phyloP scores from a whole-genome alignment of 164 flowering plant genomes.

The Macadamia tetraphylla region DNA sequence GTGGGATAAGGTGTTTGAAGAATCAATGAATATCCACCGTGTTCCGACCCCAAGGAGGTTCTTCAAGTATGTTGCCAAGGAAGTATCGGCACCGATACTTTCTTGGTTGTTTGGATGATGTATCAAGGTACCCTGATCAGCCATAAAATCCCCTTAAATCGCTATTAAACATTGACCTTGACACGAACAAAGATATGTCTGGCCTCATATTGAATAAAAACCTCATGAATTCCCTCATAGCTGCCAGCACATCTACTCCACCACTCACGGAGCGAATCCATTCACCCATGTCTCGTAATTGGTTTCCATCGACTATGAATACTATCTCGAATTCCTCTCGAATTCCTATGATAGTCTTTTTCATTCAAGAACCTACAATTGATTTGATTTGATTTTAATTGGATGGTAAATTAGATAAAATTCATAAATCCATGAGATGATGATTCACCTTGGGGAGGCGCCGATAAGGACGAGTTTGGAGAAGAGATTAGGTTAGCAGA shows the following conservation, averaged over 20 bases:
- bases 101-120: conserved; percentile 72
- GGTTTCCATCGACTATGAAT: conserved; percentile 71
- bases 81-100: conserved; percentile 67
- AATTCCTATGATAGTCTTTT: conserved; percentile 59
- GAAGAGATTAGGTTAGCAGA: conserved; percentile 82
- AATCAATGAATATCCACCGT: conserved; percentile 39
- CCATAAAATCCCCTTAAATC: conserved; percentile 71
- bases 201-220: conserved; percentile 97
- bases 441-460: conserved; percentile 77
- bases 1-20: too few relatives aligned
- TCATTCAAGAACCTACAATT: conserved; percentile 67
- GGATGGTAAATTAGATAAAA: background rate
- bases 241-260: conserved; percentile 91
- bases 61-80: conserved; percentile 63
- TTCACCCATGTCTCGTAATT: conserved; percentile 88
- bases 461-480: conserved; percentile 82
- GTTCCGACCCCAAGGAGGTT: conserved; percentile 70
- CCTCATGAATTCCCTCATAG: conserved; percentile 86
- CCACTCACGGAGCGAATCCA: conserved; percentile 88
- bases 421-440: too few relatives aligned
- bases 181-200: conserved; percentile 75
- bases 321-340: conserved; percentile 60
- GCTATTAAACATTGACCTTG: conserved; percentile 55
- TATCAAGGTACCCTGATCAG: conserved; percentile 73
- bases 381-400: background rate